Conservation (phyloP, 768 basidiomycete genomes). For the Arthromyces matolae region DNA sequence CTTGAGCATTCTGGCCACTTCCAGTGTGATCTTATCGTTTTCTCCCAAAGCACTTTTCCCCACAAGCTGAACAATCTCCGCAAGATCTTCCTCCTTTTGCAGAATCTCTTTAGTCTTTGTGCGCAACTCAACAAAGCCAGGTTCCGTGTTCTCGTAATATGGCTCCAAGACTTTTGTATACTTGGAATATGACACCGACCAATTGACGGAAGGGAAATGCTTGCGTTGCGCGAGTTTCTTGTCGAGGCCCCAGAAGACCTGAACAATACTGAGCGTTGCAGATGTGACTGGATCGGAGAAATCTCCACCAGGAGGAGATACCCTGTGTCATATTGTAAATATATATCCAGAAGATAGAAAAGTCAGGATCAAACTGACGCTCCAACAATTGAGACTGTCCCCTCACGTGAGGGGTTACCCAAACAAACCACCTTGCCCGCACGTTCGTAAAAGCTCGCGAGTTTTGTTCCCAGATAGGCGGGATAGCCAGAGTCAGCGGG, state of each 20-base stretch:
- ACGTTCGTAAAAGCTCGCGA: constrained; percentile 98
- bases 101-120: constrained; percentile 93
- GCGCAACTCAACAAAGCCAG: constrained; percentile 94
- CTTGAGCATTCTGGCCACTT: constrained; percentile 95
- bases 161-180: constrained; percentile 92
- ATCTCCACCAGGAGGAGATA: constrained; percentile 98
- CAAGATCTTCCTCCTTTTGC: constrained; percentile 97
- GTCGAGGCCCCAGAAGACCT: constrained; percentile 99
- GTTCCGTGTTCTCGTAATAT: constrained; percentile 86
- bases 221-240: constrained; percentile 99
- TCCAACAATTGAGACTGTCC: constrained; percentile 97
- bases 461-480: constrained; percentile 91
- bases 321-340: constrained; percentile 45
- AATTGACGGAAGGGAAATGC: constrained; percentile 99
- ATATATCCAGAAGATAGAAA: neutral
- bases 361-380: constrained; percentile 60
- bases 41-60: constrained; percentile 98
- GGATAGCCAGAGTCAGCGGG: constrained; percentile 99
- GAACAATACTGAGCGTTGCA: constrained; percentile 96
- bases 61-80: constrained; percentile 99
- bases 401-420: constrained; percentile 82
- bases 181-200: constrained; percentile 99
- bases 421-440: constrained; percentile 94
- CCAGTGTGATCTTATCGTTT: constrained; percentile 96
- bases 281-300: constrained; percentile 99